Evolutionary conservation across 1,139 yeast species (phyloP).

Genomic region (Wickerhamomyces sp.): DNA sequence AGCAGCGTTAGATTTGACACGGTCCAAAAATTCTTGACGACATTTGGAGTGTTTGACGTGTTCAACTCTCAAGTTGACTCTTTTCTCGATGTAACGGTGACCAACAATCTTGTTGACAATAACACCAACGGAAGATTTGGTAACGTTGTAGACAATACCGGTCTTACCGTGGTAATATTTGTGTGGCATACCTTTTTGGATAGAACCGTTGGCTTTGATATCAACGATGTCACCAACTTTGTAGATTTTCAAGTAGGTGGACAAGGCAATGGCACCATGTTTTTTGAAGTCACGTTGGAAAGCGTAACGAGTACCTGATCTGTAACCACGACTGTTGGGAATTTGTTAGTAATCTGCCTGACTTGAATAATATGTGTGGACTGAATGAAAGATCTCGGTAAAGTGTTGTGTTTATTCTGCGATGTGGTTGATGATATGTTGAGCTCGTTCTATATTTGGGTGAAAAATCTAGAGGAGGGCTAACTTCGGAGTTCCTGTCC

Average conservation of each 20-base stretch:
- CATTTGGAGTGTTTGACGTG: conserved; percentile 99
- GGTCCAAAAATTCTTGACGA: conserved; percentile 97
- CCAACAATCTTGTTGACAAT: conserved; percentile 98
- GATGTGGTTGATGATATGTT: not conserved
- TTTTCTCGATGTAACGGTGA: conserved; percentile 98
- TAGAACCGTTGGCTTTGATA: conserved; percentile 98
- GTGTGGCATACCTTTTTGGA: conserved; percentile 99
- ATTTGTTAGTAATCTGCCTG: conserved; percentile 15
- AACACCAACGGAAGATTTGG: conserved; percentile 98
- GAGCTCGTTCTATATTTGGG: too few species aligned
- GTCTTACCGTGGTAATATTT: conserved; percentile 99
- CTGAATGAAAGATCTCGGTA: not conserved
- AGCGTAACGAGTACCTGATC: conserved; percentile 99
- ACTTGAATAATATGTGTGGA: not conserved
- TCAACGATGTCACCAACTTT: conserved; percentile 99
- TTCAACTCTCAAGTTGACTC: conserved; percentile 97
- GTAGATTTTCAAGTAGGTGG: conserved; percentile 96
- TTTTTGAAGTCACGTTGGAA: conserved; percentile 99
- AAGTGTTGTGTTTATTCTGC: too few species aligned
- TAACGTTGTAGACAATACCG: conserved; percentile 97
- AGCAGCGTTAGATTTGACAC: conserved; percentile 96
- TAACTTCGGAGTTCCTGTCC: too few species aligned
- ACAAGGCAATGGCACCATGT: conserved; percentile 92
- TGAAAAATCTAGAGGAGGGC: too few species aligned
- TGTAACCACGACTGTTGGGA: conserved; percentile 84